Evolutionary conservation across 306 rosid species (phyloP).

Genomic region (Macrotyloma uniflorum): DNA sequence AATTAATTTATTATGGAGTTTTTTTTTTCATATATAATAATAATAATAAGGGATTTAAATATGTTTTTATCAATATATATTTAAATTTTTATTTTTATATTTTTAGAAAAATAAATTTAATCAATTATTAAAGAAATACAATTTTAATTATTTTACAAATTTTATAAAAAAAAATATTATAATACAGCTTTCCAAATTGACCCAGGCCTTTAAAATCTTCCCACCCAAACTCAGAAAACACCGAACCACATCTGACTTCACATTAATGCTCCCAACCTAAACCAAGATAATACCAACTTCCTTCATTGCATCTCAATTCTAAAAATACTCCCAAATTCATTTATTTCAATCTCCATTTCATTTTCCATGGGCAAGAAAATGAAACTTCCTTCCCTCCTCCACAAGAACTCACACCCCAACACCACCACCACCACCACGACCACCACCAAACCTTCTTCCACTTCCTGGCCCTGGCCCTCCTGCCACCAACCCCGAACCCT

Average conservation of each 20-base stretch:
- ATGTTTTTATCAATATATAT: no score
- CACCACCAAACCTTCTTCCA: slow-evolving; percentile 34
- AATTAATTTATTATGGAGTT: no score
- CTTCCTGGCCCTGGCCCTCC: slow-evolving; percentile 76
- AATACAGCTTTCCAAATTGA: slow-evolving; percentile 30
- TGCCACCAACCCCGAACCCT: slow-evolving; percentile 83
- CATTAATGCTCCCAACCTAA: slow-evolving; percentile 49
- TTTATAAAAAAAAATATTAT: no score
- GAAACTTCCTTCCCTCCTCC: slow-evolving; percentile 68
- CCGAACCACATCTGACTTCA: slow-evolving; percentile 49
- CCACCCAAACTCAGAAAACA: slow-evolving; percentile 10
- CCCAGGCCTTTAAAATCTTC: slow-evolving; percentile 51
- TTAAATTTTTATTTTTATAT: no score
- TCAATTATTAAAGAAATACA: no score
- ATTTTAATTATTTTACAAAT: no score
- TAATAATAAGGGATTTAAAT: no score
- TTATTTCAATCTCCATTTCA: slow-evolving; percentile 13
- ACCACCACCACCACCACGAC: background rate
- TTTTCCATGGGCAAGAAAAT: slow-evolving; percentile 57
- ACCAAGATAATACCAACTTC: background rate
- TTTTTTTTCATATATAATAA: no score
- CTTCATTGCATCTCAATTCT: background rate
- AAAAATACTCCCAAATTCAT: background rate
- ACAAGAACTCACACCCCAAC: background rate
- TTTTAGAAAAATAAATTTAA: no score